Evolutionary conservation across 129 eudicot genomes (phyloP).

Genomic region (Kitagawia praeruptora): DNA sequence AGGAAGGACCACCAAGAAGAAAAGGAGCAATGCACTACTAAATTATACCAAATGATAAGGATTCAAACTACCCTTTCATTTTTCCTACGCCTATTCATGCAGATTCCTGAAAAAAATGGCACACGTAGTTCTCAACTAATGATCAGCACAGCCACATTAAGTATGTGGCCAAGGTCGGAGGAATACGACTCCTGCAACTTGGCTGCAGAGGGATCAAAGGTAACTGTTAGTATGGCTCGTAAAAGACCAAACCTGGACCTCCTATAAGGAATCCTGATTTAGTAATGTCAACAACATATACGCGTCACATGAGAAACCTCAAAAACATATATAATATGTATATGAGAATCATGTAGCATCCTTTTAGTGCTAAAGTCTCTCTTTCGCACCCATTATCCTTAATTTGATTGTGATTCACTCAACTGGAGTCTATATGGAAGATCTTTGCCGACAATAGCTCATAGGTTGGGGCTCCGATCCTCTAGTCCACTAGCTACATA

Average conservation of each 20-base stretch:
- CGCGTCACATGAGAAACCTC: conserved; percentile 7
- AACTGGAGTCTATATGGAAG: background rate
- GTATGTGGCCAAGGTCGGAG: conserved; percentile 24
- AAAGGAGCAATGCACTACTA: background rate
- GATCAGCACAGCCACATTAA: conserved; percentile 26
- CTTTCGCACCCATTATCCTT: background rate
- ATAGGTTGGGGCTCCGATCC: background rate
- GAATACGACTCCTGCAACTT: conserved; percentile 38
- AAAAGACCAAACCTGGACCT: background rate
- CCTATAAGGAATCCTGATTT: background rate
- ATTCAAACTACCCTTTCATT: conserved; percentile 2
- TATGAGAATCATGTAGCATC: background rate
- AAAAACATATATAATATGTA: background rate
- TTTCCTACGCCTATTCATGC: background rate
- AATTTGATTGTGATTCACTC: background rate
- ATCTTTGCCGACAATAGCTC: conserved; percentile 1
- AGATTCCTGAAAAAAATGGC: background rate
- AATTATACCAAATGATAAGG: background rate
- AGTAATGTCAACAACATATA: conserved; percentile 8
- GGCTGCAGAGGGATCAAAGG: conserved; percentile 11
- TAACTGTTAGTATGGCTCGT: background rate
- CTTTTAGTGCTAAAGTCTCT: background rate
- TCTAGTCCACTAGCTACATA: conserved; percentile 12
- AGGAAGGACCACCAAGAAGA: conserved; percentile 2
- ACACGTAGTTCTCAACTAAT: conserved; percentile 27